Percentiles rank a stretch among this genome's conserved stretches.
phyloP scores from a whole-genome alignment of 2,329 filamentous ascomycete genomes.

The Leptographium galeiforme region DNA sequence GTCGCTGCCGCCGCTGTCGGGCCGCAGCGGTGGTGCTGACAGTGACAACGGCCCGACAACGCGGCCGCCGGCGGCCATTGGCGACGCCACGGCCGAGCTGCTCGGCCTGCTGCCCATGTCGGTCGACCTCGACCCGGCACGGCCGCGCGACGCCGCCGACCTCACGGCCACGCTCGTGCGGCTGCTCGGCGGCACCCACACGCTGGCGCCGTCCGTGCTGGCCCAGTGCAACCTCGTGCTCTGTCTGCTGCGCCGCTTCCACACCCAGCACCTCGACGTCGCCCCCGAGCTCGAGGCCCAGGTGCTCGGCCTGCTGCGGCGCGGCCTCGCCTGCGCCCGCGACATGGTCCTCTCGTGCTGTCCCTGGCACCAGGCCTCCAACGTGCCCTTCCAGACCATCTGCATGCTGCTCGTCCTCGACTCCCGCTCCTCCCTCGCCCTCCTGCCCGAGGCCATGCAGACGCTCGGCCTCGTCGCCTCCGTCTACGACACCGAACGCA shows the following conservation, averaged over 20 bases:
- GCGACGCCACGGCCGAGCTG: conserved; percentile 32
- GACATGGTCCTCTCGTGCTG: conserved; percentile 27
- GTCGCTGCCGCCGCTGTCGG: conserved; percentile 21
- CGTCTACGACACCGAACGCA: conserved; percentile 31
- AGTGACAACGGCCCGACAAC: not conserved
- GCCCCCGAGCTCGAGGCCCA: conserved; percentile 27
- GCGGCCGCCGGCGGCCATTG: conserved; percentile 15
- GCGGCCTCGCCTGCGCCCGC: conserved; percentile 32
- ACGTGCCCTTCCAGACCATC: conserved; percentile 45
- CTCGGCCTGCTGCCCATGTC: conserved; percentile 39
- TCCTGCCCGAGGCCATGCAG: conserved; percentile 37
- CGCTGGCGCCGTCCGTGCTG: conserved; percentile 27
- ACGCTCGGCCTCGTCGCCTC: conserved; percentile 26
- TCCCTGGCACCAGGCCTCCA: conserved; percentile 47
- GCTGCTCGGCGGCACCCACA: conserved; percentile 26
- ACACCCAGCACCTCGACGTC: conserved; percentile 33
- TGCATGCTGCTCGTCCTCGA: conserved; percentile 43
- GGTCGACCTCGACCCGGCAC: conserved; percentile 38
- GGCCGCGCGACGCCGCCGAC: conserved; percentile 24
- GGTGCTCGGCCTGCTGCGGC: conserved; percentile 30
- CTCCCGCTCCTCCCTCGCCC: conserved; percentile 29
- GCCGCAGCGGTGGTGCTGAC: conserved; percentile 12
- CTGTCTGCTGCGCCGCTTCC: conserved; percentile 40
- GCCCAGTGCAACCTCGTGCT: conserved; percentile 42
- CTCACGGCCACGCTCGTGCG: conserved; percentile 27